These are phyloP conservation scores for Aspergillus bertholletiae DNA, from an alignment of 495 filamentous ascomycete genomes.

Conservation along the genomic window DNA sequence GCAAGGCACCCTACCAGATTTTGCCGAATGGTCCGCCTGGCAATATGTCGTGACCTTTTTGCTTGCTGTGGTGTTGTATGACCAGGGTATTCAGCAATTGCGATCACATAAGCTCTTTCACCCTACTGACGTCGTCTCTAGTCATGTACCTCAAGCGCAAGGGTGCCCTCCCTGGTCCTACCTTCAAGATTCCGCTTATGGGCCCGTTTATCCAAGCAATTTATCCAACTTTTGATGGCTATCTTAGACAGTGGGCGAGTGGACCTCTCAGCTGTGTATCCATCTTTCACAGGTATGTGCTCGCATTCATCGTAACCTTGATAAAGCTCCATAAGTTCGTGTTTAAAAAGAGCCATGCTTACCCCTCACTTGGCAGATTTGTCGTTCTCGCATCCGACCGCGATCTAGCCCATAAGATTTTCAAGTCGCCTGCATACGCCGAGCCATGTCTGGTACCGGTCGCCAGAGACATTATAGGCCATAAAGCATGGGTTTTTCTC, in stretches of 20 bases:
- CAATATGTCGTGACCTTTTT: constrained; percentile 26
- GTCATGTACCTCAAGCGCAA: constrained; percentile 80
- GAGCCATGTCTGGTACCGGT: constrained; percentile 92
- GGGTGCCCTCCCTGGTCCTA: constrained; percentile 73
- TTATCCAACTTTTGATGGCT: constrained; percentile 79
- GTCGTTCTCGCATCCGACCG: constrained; percentile 91
- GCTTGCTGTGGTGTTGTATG: constrained; percentile 26
- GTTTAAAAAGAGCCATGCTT: neutral
- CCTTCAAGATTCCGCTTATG: constrained; percentile 82
- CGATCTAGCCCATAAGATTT: constrained; percentile 87
- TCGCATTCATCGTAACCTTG: neutral
- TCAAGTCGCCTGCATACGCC: constrained; percentile 83
- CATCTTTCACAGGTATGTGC: constrained; percentile 87
- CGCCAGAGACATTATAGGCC: constrained; percentile 82
- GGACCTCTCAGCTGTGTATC: constrained; percentile 88
- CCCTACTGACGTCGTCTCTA: constrained; percentile 30
- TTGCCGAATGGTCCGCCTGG: constrained; percentile 20
- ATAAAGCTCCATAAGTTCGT: neutral
- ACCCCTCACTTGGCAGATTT: constrained; percentile 54
- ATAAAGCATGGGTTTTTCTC: constrained; percentile 89
- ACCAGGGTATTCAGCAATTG: constrained; percentile 21
- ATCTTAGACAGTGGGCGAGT: constrained; percentile 80
- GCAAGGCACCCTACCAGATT: neutral
- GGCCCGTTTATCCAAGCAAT: constrained; percentile 87
- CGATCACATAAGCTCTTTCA: neutral